A percentile compares a stretch with the other conserved stretches of the same genome.
These are phyloP conservation scores for Silene uniflora DNA, from an alignment of 148 eudicot species.

Conservation along the genomic window DNA sequence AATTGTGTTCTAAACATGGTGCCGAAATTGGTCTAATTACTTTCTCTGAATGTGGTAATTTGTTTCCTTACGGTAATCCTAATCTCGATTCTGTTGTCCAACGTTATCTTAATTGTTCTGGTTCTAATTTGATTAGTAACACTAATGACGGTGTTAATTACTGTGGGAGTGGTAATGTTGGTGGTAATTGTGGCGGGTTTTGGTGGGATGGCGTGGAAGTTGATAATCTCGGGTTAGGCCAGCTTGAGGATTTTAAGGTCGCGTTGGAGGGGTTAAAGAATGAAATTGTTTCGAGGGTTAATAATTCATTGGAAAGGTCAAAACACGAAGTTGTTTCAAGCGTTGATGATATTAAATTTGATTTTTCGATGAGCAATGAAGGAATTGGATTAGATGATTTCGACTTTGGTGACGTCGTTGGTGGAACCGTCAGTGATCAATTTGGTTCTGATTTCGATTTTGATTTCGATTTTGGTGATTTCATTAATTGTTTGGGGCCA, in stretches of 20 bases:
- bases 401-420: neutral
- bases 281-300: neutral
- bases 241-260: constrained; percentile 13
- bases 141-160: neutral
- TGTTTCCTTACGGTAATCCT: constrained; percentile 12
- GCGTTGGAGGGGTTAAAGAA: constrained; percentile 9
- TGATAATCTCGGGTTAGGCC: neutral
- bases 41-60: constrained; percentile 17
- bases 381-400: neutral
- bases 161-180: no score
- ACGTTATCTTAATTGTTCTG: neutral
- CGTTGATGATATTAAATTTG: no score
- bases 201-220: constrained; percentile 18
- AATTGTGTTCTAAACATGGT: neutral
- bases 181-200: neutral
- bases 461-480: no score
- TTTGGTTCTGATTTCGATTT: no score
- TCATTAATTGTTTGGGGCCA: no score
- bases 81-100: neutral
- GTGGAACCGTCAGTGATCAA: no score
- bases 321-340: no score
- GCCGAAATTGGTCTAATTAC: constrained; percentile 14
- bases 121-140: no score
- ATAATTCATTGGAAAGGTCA: no score
- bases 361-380: neutral